Conservation (phyloP, 2,329 filamentous ascomycete species). For the Daldinia eschscholtzii region DNA sequence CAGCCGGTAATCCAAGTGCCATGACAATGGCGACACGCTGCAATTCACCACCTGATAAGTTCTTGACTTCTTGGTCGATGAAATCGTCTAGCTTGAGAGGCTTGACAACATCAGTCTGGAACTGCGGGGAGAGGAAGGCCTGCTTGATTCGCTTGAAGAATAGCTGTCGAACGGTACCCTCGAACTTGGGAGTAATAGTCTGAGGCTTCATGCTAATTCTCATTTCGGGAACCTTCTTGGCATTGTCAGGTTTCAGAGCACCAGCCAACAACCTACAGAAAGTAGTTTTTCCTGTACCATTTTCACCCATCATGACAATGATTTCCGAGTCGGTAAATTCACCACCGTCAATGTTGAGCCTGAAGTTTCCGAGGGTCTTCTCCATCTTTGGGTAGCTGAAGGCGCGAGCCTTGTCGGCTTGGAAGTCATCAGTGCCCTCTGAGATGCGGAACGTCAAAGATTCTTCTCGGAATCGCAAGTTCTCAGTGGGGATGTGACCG, state of each 20-base stretch:
- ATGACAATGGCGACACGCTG: slow-evolving; percentile 99
- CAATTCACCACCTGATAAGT: slow-evolving; percentile 98
- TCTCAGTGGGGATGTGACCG: slow-evolving; percentile 97
- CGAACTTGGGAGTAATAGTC: slow-evolving; percentile 98
- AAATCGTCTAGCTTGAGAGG: slow-evolving; percentile 99
- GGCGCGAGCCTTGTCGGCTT: slow-evolving; percentile 84
- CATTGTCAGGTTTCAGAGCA: slow-evolving; percentile 88
- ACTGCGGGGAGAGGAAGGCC: slow-evolving; percentile 94
- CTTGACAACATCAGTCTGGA: slow-evolving; percentile 99
- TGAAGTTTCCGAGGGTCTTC: slow-evolving; percentile 92
- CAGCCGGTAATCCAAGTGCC: slow-evolving; percentile 92
- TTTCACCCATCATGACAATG: slow-evolving; percentile 99
- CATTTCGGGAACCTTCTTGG: slow-evolving; percentile 86
- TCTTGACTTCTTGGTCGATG: slow-evolving; percentile 99
- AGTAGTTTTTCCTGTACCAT: slow-evolving; percentile 98
- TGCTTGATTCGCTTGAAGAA: slow-evolving; percentile 99
- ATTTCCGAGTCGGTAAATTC: slow-evolving; percentile 98
- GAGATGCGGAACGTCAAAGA: slow-evolving; percentile 95
- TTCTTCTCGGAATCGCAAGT: slow-evolving; percentile 97
- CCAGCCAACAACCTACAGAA: slow-evolving; percentile 98
- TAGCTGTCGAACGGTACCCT: slow-evolving; percentile 94
- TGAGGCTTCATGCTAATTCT: slow-evolving; percentile 99
- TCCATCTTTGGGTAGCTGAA: slow-evolving; percentile 92
- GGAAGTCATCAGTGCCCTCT: slow-evolving; percentile 89
- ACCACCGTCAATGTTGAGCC: slow-evolving; percentile 83